Evolutionary conservation across 2,329 filamentous ascomycete species (phyloP), one percentile per base, ranked within the genome.

Genomic region (Phyllosticta citriasiana): DNA sequence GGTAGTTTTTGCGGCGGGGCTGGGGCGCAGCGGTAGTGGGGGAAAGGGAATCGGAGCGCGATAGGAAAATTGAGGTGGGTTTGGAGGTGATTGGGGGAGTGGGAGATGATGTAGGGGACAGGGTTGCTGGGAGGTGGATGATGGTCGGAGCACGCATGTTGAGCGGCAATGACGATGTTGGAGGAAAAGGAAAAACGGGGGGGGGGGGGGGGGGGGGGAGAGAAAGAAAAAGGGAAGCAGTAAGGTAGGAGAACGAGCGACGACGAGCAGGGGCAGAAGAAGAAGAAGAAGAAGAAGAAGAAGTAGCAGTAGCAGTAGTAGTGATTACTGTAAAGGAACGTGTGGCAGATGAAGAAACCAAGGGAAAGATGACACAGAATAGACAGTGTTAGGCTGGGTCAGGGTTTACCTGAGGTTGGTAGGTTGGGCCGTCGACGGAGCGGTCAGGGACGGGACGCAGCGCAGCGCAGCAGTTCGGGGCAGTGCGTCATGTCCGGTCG

Each of bases 1-100:
- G 80, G 63, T 76, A 74, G 52, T 26, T 55, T 56, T 55, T 61
- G 66, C 47, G 57, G 22, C 33, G 53, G 53, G 14, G 25, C 10
- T 24, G 22, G 9, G 24, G 59, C 1, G 8, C 24, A 26, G 22
- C 53, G 3, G 56, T 47, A 7, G 16, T 47, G 6, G 40, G 40
- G n/a, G 40, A 47, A 47, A 47, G 55, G 8, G 24, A 25, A 19
- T 54, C 52, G 52, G 52, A 25, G 52, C 24, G 52, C 33, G 51
- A 47, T 24, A 51, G 57, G 27, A 53, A 25, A 3, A 53, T 47
- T 40, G 27, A 57, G 3, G 52, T 25, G 1, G 52, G 52, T 54
- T 54, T 54, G 19, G 52, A 25, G 52, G 52, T 47, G 14, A 47
- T 47, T 14, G 40, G 40, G 16, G 40, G 40, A 47, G 40, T 47